A percentile compares a stretch with the other conserved stretches of the same genome.
These are phyloP conservation scores for Apiospora sp. DNA, from an alignment of 2,329 filamentous ascomycete genomes.

Conservation along the genomic window DNA sequence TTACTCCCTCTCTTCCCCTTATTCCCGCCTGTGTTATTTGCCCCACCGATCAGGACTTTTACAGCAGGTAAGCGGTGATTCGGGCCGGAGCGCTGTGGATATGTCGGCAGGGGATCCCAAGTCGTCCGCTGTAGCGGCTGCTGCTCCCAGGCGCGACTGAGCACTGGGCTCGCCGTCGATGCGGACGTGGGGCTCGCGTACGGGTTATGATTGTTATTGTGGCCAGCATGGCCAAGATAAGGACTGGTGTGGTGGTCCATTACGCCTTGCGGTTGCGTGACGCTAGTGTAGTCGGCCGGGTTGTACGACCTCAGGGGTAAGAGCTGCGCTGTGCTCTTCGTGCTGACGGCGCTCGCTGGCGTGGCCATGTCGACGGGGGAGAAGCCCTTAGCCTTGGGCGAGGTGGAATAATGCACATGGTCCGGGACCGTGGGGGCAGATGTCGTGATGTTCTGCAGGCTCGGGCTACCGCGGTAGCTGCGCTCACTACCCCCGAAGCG, in stretches of 20 bases:
- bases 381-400: slow-evolving; percentile 40
- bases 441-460: slow-evolving; percentile 38
- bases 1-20: slow-evolving; percentile 36
- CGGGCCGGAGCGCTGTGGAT: not conserved
- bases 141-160: slow-evolving; percentile 41
- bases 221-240: not conserved
- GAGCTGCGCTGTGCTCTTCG: slow-evolving; percentile 41
- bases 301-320: slow-evolving; percentile 42
- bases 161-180: slow-evolving; percentile 40
- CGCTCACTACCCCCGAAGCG: slow-evolving; percentile 19
- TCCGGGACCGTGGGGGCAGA: slow-evolving; percentile 37
- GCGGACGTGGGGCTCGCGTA: slow-evolving; percentile 40
- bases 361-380: slow-evolving; percentile 38
- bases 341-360: slow-evolving; percentile 42
- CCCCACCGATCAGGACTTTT: slow-evolving; percentile 20
- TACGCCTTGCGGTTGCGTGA: slow-evolving; percentile 24
- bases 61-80: not conserved
- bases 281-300: slow-evolving; percentile 41
- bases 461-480: slow-evolving; percentile 28
- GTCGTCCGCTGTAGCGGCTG: slow-evolving; percentile 14
- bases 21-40: slow-evolving; percentile 28
- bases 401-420: slow-evolving; percentile 42
- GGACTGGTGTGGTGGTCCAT: not conserved
- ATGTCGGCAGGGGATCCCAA: not conserved
- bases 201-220: slow-evolving; percentile 25